A percentile compares a stretch with the other conserved stretches of the same genome.
phyloP scores from a whole-genome alignment of 352 stramenopile species.

The Globisporangium solare region DNA sequence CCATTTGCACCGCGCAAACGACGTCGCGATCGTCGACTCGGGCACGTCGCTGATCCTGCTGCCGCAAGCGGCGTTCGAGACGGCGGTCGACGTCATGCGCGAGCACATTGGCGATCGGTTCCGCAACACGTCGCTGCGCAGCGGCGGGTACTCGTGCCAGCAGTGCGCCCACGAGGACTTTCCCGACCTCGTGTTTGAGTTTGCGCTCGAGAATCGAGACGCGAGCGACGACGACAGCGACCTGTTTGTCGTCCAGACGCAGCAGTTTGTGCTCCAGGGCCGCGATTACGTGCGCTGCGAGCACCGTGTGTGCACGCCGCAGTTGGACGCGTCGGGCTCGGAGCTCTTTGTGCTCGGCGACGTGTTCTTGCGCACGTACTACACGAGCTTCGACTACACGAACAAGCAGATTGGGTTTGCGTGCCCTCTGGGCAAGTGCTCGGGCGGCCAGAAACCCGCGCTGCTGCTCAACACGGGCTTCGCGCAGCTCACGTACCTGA shows the following conservation, averaged over 20 bases:
- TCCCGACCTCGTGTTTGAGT: slow-evolving; percentile 22
- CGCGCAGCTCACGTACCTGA: slow-evolving; percentile 7
- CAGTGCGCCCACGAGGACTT: slow-evolving; percentile 29
- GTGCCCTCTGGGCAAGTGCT: slow-evolving; percentile 12
- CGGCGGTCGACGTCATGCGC: slow-evolving; percentile 18
- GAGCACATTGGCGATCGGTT: slow-evolving; percentile 12
- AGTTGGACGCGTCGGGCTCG: slow-evolving; percentile 23
- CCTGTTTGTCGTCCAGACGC: neutral
- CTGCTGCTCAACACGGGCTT: slow-evolving; percentile 7
- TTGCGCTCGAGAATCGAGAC: neutral
- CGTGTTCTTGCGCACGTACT: slow-evolving; percentile 31
- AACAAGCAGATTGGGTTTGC: slow-evolving; percentile 26
- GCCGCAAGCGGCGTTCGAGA: slow-evolving; percentile 12
- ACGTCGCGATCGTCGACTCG: slow-evolving; percentile 30
- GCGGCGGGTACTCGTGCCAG: slow-evolving; percentile 18
- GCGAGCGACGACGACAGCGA: neutral
- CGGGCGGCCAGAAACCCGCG: slow-evolving; percentile 5
- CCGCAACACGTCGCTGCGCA: slow-evolving; percentile 9
- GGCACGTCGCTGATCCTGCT: slow-evolving; percentile 34
- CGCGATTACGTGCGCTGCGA: slow-evolving; percentile 37
- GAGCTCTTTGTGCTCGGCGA: slow-evolving; percentile 1
- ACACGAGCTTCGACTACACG: slow-evolving; percentile 33
- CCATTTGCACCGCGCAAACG: neutral
- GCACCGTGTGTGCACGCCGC: slow-evolving; percentile 21
- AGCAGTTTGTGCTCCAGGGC: slow-evolving; percentile 26